phyloP scores from a whole-genome alignment of 2,329 filamentous ascomycete species.

The Ophiocordyceps australis region DNA sequence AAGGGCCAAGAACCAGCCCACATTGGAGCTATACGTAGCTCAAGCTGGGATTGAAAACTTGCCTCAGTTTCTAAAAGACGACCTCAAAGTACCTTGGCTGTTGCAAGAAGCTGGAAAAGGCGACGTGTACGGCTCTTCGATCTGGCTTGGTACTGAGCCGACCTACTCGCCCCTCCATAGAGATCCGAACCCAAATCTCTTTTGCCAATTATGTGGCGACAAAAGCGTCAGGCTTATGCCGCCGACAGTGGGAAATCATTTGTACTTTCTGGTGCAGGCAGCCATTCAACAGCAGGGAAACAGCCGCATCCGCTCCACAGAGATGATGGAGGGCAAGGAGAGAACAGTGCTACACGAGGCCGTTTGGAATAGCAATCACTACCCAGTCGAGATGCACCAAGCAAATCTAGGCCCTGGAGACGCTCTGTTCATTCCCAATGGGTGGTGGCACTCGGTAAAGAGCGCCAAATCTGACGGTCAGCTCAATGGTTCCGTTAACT shows the following conservation, averaged over 20 bases:
- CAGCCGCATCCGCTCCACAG: constrained; percentile 48
- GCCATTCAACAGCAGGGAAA: constrained; percentile 18
- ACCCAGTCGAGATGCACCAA: constrained; percentile 23
- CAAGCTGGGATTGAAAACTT: constrained; percentile 59
- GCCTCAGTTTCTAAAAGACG: constrained; percentile 39
- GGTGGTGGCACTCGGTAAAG: constrained; percentile 27
- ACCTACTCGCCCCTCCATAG: constrained; percentile 83
- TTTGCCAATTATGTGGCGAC: constrained; percentile 58
- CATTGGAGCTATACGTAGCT: constrained; percentile 58
- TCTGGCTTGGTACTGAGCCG: constrained; percentile 77
- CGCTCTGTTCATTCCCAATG: constrained; percentile 21
- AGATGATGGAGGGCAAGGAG: constrained; percentile 83
- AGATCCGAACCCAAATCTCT: constrained; percentile 88
- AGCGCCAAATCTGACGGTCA: constrained; percentile 14
- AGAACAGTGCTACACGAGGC: constrained; percentile 44
- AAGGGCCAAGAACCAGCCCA: constrained; percentile 5
- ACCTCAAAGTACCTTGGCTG: constrained; percentile 50
- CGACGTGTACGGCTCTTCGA: constrained; percentile 70
- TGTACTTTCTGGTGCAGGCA: constrained; percentile 40
- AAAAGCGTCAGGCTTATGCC: constrained; percentile 60
- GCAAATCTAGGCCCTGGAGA: constrained; percentile 36
- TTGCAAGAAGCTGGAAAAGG: constrained; percentile 49
- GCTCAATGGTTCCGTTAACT: constrained; percentile 24
- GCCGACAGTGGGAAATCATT: constrained; percentile 39
- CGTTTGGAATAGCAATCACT: constrained; percentile 40